Evolutionary conservation across 306 rosid species (phyloP).

Genomic region (Acacia confusa): DNA sequence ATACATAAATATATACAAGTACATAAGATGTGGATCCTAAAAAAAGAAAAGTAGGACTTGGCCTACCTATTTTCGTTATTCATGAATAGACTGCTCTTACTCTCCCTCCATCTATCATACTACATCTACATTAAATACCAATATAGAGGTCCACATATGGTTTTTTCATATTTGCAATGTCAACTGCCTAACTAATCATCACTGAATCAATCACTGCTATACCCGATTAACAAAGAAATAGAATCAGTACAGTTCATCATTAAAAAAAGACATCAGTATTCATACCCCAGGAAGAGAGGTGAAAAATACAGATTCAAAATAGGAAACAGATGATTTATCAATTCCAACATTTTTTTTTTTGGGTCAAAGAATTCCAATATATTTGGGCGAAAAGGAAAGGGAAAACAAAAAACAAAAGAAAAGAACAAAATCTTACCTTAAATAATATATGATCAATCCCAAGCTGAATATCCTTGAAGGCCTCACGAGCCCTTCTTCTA

Average conservation of each 20-base stretch:
- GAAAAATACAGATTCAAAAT: background rate
- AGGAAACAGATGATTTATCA: background rate
- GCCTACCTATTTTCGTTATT: background rate
- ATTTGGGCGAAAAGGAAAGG: background rate
- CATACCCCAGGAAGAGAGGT: background rate
- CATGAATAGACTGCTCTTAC: background rate
- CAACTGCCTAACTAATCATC: background rate
- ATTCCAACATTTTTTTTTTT: background rate
- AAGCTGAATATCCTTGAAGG: constrained; percentile 79
- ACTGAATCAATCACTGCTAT: background rate
- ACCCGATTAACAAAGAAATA: background rate
- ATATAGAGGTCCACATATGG: background rate
- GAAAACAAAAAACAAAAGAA: too few species aligned
- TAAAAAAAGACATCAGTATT: background rate
- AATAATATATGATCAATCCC: constrained; percentile 79
- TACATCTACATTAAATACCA: background rate
- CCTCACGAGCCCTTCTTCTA: constrained; percentile 80
- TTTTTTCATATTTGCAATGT: constrained; percentile 3
- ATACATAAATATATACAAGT: background rate
- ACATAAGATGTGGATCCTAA: background rate
- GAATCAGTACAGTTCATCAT: background rate
- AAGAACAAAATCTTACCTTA: constrained; percentile 47
- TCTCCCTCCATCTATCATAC: background rate
- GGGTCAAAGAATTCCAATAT: too few species aligned
- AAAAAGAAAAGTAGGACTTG: background rate